These are phyloP conservation scores for Colletotrichum caudatum DNA, from an alignment of 2,329 filamentous ascomycete genomes.

Conservation along the genomic window DNA sequence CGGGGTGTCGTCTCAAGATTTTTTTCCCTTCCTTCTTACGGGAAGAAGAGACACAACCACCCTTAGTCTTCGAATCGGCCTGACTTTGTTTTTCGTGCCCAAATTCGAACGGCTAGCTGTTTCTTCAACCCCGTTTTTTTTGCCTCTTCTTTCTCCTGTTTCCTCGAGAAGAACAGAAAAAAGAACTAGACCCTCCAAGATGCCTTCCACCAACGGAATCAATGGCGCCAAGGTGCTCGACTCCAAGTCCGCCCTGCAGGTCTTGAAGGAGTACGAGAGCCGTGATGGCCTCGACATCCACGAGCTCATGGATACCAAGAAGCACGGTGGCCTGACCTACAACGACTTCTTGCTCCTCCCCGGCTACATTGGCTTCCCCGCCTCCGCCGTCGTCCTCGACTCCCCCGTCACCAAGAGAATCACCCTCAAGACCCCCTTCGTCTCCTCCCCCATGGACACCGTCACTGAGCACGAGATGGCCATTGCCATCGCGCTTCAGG, in stretches of 20 bases:
- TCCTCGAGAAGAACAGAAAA: constrained; percentile 34
- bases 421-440: constrained; percentile 93
- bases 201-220: constrained; percentile 72
- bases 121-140: constrained; percentile 51
- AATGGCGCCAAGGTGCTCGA: constrained; percentile 74
- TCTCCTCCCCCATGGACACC: constrained; percentile 99
- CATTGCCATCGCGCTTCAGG: constrained; percentile 93
- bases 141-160: constrained; percentile 48
- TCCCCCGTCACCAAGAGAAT: constrained; percentile 96
- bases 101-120: constrained; percentile 47
- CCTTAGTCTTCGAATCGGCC: constrained; percentile 48
- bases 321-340: constrained; percentile 94
- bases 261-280: constrained; percentile 83
- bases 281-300: constrained; percentile 89
- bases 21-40: constrained; percentile 62
- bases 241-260: constrained; percentile 79
- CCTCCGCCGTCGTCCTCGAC: constrained; percentile 88
- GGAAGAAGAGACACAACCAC: constrained; percentile 61
- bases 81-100: constrained; percentile 49
- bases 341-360: constrained; percentile 98
- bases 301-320: constrained; percentile 89
- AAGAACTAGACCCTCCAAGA: constrained; percentile 58
- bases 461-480: constrained; percentile 99
- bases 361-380: constrained; percentile 98
- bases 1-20: constrained; percentile 46